phyloP scores from a whole-genome alignment of 164 flowering plant genomes.

The Dillenia suffruticosa region DNA sequence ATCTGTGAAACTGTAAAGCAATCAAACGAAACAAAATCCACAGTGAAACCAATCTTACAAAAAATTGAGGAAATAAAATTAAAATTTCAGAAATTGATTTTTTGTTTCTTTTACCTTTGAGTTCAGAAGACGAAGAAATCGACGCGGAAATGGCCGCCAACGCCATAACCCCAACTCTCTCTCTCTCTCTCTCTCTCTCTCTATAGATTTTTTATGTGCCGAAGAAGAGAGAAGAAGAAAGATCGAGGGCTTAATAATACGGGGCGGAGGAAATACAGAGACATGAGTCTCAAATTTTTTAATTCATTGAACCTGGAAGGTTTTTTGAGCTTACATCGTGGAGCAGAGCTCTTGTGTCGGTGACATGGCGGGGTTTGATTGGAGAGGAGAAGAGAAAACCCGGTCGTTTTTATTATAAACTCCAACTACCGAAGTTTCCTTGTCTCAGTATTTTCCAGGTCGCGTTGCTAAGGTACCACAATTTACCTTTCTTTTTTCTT shows the following conservation, averaged over 20 bases:
- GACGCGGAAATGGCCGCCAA: constrained; percentile 33
- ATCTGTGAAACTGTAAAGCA: constrained; percentile 30
- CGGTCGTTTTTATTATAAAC: too few species aligned
- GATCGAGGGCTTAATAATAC: constrained; percentile 12
- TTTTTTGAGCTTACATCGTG: too few species aligned
- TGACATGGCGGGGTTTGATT: constrained; percentile 22
- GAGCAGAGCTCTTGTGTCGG: background rate
- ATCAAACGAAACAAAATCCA: background rate
- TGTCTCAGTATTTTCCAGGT: too few species aligned
- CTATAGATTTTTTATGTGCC: background rate
- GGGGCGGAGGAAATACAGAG: background rate
- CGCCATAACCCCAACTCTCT: constrained; percentile 26
- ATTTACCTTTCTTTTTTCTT: too few species aligned
- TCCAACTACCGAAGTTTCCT: too few species aligned
- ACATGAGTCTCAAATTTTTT: too few species aligned
- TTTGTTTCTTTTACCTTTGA: constrained; percentile 22
- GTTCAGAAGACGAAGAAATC: constrained; percentile 25
- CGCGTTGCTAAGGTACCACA: too few species aligned
- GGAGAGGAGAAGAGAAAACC: background rate
- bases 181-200: constrained; percentile 2
- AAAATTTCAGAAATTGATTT: too few species aligned
- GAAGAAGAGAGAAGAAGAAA: background rate
- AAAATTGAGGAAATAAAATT: background rate
- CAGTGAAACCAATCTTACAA: background rate
- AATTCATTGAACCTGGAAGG: constrained; percentile 86